Conservation (phyloP, 2,329 filamentous ascomycete species). For the Magnaporthiopsis rhizophila region DNA sequence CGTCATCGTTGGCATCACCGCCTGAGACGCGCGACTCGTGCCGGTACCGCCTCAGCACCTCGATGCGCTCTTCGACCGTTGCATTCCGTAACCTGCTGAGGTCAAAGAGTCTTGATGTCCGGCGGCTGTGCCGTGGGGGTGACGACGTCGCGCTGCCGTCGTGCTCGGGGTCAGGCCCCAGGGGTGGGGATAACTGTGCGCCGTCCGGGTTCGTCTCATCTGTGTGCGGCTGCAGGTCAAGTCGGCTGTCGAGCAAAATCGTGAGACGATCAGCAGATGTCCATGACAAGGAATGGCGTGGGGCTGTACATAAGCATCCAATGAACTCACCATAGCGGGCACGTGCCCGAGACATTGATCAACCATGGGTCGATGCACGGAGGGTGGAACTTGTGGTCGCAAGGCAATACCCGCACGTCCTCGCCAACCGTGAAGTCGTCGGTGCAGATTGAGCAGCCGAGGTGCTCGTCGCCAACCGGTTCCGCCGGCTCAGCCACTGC, state of each 20-base stretch:
- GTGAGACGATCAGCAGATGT: slow-evolving; percentile 8
- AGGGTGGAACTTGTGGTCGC: slow-evolving; percentile 61
- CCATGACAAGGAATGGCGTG: not conserved
- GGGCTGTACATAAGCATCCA: not conserved
- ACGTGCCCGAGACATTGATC: slow-evolving; percentile 61
- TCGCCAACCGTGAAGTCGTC: slow-evolving; percentile 61
- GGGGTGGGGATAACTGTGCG: slow-evolving; percentile 29
- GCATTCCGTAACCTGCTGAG: slow-evolving; percentile 49
- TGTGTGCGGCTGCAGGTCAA: slow-evolving; percentile 41
- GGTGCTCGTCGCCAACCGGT: slow-evolving; percentile 26
- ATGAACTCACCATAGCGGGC: slow-evolving; percentile 55
- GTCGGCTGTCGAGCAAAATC: slow-evolving; percentile 31
- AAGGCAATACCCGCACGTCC: slow-evolving; percentile 60
- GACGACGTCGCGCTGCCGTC: slow-evolving; percentile 20
- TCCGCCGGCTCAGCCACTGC: not conserved
- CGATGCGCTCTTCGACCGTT: slow-evolving; percentile 55
- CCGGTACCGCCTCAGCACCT: slow-evolving; percentile 43
- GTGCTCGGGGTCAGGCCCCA: slow-evolving; percentile 29
- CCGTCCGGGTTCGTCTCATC: slow-evolving; percentile 14
- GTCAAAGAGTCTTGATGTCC: slow-evolving; percentile 47
- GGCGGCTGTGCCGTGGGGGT: slow-evolving; percentile 17
- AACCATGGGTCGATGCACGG: slow-evolving; percentile 63
- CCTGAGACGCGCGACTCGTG: slow-evolving; percentile 27
- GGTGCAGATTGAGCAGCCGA: slow-evolving; percentile 61
- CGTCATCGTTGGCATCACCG: slow-evolving; percentile 18